A percentile compares a stretch with the other conserved stretches of the same genome.
These are phyloP conservation scores for Coemansia sp. DNA, from an alignment of 192 early-diverging fungal species.

Conservation along the genomic window DNA sequence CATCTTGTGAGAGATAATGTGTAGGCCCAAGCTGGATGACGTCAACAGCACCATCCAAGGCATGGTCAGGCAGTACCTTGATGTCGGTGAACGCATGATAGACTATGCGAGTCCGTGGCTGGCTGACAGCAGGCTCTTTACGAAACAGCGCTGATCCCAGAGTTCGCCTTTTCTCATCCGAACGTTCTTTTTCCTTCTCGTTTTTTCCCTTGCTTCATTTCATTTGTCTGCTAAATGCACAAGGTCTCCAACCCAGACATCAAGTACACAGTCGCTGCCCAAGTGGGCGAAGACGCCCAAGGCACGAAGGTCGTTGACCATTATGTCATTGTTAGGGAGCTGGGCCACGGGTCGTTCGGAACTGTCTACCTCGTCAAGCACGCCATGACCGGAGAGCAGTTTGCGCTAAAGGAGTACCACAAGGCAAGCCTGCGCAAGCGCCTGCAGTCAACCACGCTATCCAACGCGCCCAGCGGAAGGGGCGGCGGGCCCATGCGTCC, in stretches of 20 bases:
- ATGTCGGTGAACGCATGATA: conserved; percentile 27
- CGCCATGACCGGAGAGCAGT: conserved; percentile 38
- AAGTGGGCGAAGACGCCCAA: conserved; percentile 63
- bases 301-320: conserved; percentile 78
- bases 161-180: neutral
- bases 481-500: conserved; percentile 55
- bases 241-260: conserved; percentile 37
- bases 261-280: conserved; percentile 59
- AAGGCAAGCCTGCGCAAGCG: conserved; percentile 79
- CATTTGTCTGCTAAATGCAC: conserved; percentile 24
- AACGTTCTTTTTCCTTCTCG: neutral
- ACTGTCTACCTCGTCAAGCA: conserved; percentile 76
- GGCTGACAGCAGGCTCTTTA: conserved; percentile 20
- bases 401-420: conserved; percentile 91
- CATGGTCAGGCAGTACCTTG: conserved; percentile 17
- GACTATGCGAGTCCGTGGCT: conserved; percentile 15
- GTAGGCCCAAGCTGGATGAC: conserved; percentile 15
- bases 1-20: neutral
- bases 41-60: conserved; percentile 2
- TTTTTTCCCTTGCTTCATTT: conserved; percentile 1
- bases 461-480: neutral
- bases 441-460: conserved; percentile 56
- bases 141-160: conserved; percentile 4
- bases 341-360: conserved; percentile 89
- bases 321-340: conserved; percentile 69